Base-by-base conservation (phyloP, 371 early-diverging fungal species). In the Capillidium heterosporum region DNA sequence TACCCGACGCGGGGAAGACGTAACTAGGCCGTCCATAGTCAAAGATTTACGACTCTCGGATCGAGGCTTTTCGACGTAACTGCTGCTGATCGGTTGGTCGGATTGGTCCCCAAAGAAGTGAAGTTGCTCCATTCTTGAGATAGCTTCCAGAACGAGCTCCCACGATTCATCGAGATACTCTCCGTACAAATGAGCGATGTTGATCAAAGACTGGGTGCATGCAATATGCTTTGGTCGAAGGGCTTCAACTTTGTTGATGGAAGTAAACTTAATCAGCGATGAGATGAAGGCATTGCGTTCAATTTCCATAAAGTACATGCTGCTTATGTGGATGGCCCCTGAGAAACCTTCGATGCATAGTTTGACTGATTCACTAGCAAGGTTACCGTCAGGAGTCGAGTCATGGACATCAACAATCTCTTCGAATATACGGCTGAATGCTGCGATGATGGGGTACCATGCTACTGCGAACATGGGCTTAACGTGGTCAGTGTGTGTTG, bases 381-480 rank as follows among this genome's bases (percentile, higher is more conserved):
- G 60, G 48, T 35, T 62, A 59, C 48, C 70, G 65, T 48, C 44
- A 19, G 19, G 17, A 19, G 28, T 27, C 84, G 74, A 0, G 73
- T 76, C 21, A 82, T 73, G 1, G 80, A 39, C 65, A 59, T 91
- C 89, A 27, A 86, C 78, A 10, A 81, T 76, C 56, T 89, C 87
- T 69, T 95, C 92, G 47, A 92, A 69, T 2, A 91, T 85, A 27
- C 80, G 77, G 23, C 83, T 82, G n/a, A 91, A 68, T 21, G 87
- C 89, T 0, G 91, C 85, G 44, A 95, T 71, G 46, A 91, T 73
- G 0, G 90, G 74, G 74, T 87, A 88, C 95, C 95, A 95, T 7
- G 87, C 78, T 0, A 85, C 72, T 50, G 82, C 85, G 71, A 95
- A 91, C 95, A 95, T 93, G 19, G 82, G 79, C 52, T 84, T 82